These are phyloP conservation scores for Aristolochia contorta DNA, from an alignment of 164 flowering plant genomes.

Conservation along the genomic window DNA sequence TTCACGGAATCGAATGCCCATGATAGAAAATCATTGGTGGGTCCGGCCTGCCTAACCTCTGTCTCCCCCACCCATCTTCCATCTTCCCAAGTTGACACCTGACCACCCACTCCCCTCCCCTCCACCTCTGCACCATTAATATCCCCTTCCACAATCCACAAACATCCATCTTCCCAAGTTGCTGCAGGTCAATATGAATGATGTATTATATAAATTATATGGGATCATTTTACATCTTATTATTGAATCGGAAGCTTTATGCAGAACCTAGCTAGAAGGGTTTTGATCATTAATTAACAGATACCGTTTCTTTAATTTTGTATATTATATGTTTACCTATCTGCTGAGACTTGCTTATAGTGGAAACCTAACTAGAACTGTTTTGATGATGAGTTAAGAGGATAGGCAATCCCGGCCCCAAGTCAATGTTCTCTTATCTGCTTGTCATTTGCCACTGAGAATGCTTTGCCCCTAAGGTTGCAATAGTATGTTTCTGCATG, in stretches of 20 bases:
- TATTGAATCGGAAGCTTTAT: too few species aligned
- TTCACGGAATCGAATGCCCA: conserved; percentile 10
- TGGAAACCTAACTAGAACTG: too few species aligned
- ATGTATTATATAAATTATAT: too few species aligned
- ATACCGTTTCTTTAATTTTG: background rate
- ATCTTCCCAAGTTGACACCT: background rate
- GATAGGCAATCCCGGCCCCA: background rate
- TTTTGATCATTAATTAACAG: background rate
- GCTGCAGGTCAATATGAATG: too few species aligned
- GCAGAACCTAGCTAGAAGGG: background rate
- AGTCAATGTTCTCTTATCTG: background rate
- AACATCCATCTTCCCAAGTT: background rate
- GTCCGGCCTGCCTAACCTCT: conserved; percentile 7
- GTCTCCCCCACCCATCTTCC: background rate
- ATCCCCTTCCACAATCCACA: background rate
- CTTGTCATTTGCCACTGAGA: background rate
- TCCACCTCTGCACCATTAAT: background rate
- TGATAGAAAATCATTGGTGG: conserved; percentile 12
- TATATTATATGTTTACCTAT: background rate
- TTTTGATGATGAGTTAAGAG: background rate
- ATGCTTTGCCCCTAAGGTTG: conserved; percentile 1
- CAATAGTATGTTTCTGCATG: background rate
- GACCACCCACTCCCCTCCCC: background rate
- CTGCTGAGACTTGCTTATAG: background rate
- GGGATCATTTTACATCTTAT: too few species aligned